Evolutionary conservation across 768 basidiomycete genomes (phyloP).

Genomic region (Boletus rubropictus): DNA sequence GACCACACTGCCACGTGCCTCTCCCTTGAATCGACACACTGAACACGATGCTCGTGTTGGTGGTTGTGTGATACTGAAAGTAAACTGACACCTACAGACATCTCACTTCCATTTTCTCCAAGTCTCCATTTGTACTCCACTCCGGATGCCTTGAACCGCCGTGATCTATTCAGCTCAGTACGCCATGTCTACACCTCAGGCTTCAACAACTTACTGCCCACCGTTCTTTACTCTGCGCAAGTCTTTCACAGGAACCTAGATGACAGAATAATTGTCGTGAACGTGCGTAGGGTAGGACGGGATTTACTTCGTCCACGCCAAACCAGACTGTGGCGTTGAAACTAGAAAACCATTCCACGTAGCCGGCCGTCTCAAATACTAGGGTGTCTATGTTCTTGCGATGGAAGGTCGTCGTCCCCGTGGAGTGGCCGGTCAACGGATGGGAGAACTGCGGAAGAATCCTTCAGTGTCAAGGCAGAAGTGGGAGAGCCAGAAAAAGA

Average conservation of each 20-base stretch:
- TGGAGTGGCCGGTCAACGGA: conserved; percentile 38
- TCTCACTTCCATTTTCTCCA: conserved; percentile 37
- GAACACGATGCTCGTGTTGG: background rate
- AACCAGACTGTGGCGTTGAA: conserved; percentile 43
- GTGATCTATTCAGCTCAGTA: conserved; percentile 36
- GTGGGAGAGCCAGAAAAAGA: background rate
- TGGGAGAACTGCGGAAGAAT: conserved; percentile 35
- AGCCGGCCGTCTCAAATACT: conserved; percentile 47
- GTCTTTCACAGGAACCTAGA: conserved; percentile 40
- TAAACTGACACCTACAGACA: conserved; percentile 36
- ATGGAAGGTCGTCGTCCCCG: conserved; percentile 42
- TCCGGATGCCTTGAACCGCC: conserved; percentile 46
- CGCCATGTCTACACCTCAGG: background rate
- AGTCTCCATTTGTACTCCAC: conserved; percentile 56
- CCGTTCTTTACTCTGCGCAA: conserved; percentile 45
- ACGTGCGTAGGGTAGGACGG: background rate
- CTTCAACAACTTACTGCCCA: conserved; percentile 39
- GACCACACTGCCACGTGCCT: conserved; percentile 45
- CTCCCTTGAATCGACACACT: conserved; percentile 49
- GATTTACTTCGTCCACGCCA: conserved; percentile 41
- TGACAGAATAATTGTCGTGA: background rate
- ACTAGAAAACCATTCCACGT: conserved; percentile 47
- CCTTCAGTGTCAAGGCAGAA: background rate
- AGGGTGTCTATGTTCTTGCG: conserved; percentile 41
- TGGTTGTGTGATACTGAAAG: background rate